Base-by-base conservation (phyloP, 805 yeast genomes). In the Suhomyces canberraensis region DNA sequence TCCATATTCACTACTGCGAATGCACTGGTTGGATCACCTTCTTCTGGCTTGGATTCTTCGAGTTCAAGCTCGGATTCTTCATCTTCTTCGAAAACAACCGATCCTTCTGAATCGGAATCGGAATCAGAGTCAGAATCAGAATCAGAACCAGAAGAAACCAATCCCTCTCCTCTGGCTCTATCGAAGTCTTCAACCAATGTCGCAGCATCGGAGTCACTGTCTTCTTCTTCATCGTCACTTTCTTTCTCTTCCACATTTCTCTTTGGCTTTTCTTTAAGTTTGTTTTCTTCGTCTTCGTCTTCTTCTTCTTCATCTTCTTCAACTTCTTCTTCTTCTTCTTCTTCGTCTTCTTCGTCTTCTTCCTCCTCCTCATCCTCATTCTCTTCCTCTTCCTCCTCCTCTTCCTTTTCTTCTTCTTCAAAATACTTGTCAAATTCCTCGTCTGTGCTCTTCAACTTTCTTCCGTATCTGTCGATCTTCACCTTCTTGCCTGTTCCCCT, bases 1-100 rank as follows among this genome's bases (percentile, higher is more conserved):
- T 93, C 98, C 75, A 93, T 69, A 54, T 93, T 93, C 20, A 93
- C 98, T 1, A 83, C 96, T 0, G 98, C 98, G 52, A 93, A 70
- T 4, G 85, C 69, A 22, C 66, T 67, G 1, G 95, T 72, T 20
- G 96, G 95, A 2, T 91, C 96, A 31, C 96, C 95, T 34, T 79
- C 82, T 33, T 85, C 89, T n/a, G 93, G 84, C 36, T 76, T 73
- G 8, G 65, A 66, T 19, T 69, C 72, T 47, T 76, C 84, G 8
- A 70, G 48, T 45, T 79, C 84, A 16, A 74, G 60, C 15, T 76
- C 84, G 3, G 76, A 67, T 37, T 75, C 80, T 30, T 66, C 76
- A 3, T 70, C 76, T 15, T 61, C 72, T 11, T 65, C 75, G 1
- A 54, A 51, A 4, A 50, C 60, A n/a, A 61, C 72, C 22, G 66